phyloP scores from a whole-genome alignment of 352 stramenopile genomes.

The Pythium aphanidermatum region DNA sequence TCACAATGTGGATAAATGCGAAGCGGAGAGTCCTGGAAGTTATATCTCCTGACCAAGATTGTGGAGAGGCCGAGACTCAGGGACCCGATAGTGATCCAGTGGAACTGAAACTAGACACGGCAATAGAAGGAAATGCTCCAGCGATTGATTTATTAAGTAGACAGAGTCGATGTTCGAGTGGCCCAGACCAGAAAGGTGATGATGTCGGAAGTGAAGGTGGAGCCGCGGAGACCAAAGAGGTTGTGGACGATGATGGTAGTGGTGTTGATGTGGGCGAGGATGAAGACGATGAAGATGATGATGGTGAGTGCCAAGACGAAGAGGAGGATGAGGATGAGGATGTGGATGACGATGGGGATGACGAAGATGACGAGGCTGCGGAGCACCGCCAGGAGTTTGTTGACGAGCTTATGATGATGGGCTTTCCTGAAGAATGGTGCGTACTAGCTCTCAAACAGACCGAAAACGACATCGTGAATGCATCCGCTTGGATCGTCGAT shows the following conservation, averaged over 20 bases:
- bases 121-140: too few species aligned
- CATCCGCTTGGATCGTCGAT: slow-evolving; percentile 92
- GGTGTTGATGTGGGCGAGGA: neutral
- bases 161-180: too few species aligned
- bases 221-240: neutral
- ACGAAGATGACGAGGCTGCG: slow-evolving; percentile 44
- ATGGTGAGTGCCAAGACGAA: slow-evolving; percentile 16
- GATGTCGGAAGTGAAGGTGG: neutral
- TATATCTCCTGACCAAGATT: too few species aligned
- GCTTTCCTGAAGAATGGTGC: slow-evolving; percentile 91
- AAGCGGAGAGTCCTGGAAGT: neutral
- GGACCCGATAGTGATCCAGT: too few species aligned
- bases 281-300: slow-evolving; percentile 7
- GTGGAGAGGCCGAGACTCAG: too few species aligned
- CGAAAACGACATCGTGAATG: slow-evolving; percentile 86
- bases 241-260: slow-evolving; percentile 4
- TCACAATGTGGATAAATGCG: slow-evolving; percentile 6
- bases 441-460: slow-evolving; percentile 87
- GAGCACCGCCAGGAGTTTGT: slow-evolving; percentile 72
- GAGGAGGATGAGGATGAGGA: slow-evolving; percentile 31
- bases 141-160: too few species aligned
- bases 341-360: slow-evolving; percentile 39
- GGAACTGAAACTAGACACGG: too few species aligned
- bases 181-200: too few species aligned
- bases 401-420: slow-evolving; percentile 91